These are phyloP conservation scores for Aureoboletus auriporus DNA, from an alignment of 768 basidiomycete genomes.

Conservation along the genomic window DNA sequence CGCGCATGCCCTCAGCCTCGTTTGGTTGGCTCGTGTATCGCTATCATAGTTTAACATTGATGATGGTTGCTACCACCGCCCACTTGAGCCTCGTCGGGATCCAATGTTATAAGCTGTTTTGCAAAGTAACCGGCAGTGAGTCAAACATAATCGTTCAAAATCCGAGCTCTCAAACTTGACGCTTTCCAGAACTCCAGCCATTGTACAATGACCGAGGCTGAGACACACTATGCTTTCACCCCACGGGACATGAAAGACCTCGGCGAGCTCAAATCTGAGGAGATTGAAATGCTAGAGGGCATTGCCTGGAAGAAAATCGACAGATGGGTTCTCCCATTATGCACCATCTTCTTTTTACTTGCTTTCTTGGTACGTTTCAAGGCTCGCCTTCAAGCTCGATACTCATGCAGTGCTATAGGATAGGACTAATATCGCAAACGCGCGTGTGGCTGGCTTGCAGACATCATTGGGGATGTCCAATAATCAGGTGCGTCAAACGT, in stretches of 20 bases:
- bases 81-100: too few species aligned
- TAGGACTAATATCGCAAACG: constrained; percentile 49
- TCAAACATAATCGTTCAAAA: background rate
- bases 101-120: background rate
- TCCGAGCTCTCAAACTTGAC: background rate
- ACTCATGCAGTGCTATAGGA: constrained; percentile 24
- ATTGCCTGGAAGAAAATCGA: constrained; percentile 50
- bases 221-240: background rate
- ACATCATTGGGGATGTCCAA: constrained; percentile 38
- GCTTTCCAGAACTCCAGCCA: background rate
- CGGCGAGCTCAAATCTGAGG: background rate
- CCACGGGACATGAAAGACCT: constrained; percentile 3
- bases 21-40: too few species aligned
- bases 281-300: constrained; percentile 27
- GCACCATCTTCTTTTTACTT: constrained; percentile 48
- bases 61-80: background rate
- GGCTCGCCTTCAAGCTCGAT: background rate
- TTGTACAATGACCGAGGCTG: background rate
- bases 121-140: background rate
- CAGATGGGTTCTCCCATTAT: constrained; percentile 42
- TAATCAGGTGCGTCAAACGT: constrained; percentile 17
- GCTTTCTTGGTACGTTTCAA: constrained; percentile 42
- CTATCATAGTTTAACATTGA: too few species aligned
- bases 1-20: too few species aligned
- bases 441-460: constrained; percentile 59